Evolutionary conservation across 23 red algal genomes (phyloP), one percentile per base, ranked within the genome.

Genomic region (Gracilaria vermiculophylla): DNA sequence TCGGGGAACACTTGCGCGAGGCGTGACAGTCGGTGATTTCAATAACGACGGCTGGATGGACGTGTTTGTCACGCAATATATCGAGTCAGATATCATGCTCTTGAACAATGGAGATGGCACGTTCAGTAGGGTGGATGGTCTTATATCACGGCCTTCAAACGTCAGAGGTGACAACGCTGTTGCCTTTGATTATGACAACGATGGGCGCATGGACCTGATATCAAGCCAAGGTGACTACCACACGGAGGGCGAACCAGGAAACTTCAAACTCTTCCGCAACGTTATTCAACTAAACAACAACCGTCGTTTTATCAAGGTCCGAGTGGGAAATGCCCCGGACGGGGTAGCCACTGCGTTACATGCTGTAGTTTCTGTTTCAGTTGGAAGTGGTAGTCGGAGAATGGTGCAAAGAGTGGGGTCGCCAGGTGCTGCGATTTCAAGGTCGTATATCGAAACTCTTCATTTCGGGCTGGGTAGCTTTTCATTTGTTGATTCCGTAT

Each of bases 1-100:
- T 15, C 45, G 45, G 12, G 91, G 50, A 8, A 86, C 80, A 21
- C 51, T 78, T 7, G 49, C 69, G 44, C 23, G 53, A 50, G 81
- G 82, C 40, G 91, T 94, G 11, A 94, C 91, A 15, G 81, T 45
- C 15, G 91, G 91, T 1, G 91, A 94, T 50, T 94, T 94, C 70
- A 87, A 94, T 40, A 94, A 87, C 51, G 91, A 94, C 39, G 91
- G 81, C 3, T 85, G 50, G 53, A 74, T 69, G 42, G 91, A 94
- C 44, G 24, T 94, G 29, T 65, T 86, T 47, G 70, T 94, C 43
- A 74, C 47, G 29, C 80, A 61, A 36, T 82, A 66, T 23, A 40
- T 12, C 24, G 11, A 55, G 45, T 36, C 88, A 23, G 88, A 92
- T 54, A 74, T 92, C 55, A 53, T 92, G 23, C 67, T 92, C 39